Evolutionary conservation across 371 early-diverging fungal genomes (phyloP).

Genomic region (Mucor plumbeus): DNA sequence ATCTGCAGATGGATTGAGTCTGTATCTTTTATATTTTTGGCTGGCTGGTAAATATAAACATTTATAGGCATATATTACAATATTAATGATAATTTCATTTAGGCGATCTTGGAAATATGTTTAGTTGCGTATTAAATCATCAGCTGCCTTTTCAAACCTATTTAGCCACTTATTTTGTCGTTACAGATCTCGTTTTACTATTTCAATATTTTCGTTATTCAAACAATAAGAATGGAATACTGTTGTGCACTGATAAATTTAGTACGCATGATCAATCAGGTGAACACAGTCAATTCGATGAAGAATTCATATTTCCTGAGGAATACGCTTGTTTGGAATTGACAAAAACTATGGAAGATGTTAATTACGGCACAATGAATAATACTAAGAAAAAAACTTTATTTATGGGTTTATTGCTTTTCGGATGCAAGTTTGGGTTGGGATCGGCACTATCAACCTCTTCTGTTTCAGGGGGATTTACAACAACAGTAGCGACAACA

Average conservation of each 20-base stretch:
- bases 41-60: conserved; percentile 49
- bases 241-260: conserved; percentile 5
- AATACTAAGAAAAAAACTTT: not conserved
- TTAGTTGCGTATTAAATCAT: conserved; percentile 73
- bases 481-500: not conserved
- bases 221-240: not conserved
- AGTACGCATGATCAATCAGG: not conserved
- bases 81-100: not conserved
- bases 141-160: conserved; percentile 36
- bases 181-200: conserved; percentile 28
- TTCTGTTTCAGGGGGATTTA: not conserved
- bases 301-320: not conserved
- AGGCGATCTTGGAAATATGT: conserved; percentile 73
- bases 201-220: conserved; percentile 32
- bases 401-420: conserved; percentile 21
- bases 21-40: conserved; percentile 70
- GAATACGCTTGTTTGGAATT: not conserved
- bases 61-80: no score
- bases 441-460: not conserved
- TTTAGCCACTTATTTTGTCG: conserved; percentile 24
- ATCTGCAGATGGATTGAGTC: conserved; percentile 58
- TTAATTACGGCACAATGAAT: conserved; percentile 11
- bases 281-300: not conserved
- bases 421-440: conserved; percentile 9
- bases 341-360: conserved; percentile 4